A percentile compares a stretch with the other conserved stretches of the same genome.
Conservation (phyloP, 176 grass and related monocot species). For the Eremochloa ophiuroides region DNA sequence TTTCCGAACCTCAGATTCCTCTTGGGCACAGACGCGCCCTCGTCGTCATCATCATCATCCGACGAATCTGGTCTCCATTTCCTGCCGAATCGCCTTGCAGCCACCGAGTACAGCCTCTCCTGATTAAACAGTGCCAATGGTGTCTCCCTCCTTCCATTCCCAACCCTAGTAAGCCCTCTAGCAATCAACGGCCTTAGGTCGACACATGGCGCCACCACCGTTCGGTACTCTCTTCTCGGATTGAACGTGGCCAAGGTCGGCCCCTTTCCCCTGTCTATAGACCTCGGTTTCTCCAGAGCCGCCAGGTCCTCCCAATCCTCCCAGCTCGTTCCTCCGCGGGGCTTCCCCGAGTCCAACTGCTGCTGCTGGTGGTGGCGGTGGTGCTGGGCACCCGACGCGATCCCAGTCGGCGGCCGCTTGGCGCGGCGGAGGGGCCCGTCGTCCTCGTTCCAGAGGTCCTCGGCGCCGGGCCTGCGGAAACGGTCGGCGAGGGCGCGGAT, state of each 20-base stretch:
- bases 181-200: neutral
- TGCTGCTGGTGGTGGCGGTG: neutral
- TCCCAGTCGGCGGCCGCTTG: neutral
- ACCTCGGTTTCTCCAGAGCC: slow-evolving; percentile 13
- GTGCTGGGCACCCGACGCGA: neutral
- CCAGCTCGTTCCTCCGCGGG: neutral
- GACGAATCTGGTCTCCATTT: slow-evolving; percentile 68
- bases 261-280: neutral
- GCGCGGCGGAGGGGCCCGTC: slow-evolving; percentile 53
- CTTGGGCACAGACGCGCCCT: neutral
- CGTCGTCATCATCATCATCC: slow-evolving; percentile 34
- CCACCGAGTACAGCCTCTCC: slow-evolving; percentile 29
- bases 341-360: neutral
- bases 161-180: neutral
- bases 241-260: slow-evolving; percentile 14
- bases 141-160: neutral
- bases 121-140: slow-evolving; percentile 15
- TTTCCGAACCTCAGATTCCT: slow-evolving; percentile 35
- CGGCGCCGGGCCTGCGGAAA: slow-evolving; percentile 64
- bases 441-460: slow-evolving; percentile 94
- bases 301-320: slow-evolving; percentile 37
- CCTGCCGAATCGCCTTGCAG: slow-evolving; percentile 15
- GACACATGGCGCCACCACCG: neutral
- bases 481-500: slow-evolving; percentile 65
- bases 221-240: slow-evolving; percentile 29